Evolutionary conservation across 306 rosid genomes (phyloP), one percentile per base, ranked within the genome.

Genomic region (Pterocarpus macrocarpus): DNA sequence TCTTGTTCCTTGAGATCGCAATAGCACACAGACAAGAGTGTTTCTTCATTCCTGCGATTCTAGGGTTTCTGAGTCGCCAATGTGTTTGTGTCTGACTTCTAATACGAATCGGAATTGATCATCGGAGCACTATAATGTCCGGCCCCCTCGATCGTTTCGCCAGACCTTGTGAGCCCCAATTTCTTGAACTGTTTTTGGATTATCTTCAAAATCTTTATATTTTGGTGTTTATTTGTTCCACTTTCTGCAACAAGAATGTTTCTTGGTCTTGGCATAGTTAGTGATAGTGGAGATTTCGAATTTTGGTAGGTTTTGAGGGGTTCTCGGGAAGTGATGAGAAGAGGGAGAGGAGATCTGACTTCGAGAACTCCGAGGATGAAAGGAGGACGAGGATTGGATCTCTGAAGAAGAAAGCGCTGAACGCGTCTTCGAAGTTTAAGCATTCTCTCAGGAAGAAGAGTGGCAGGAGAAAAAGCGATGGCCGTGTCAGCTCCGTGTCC

Each of bases 331-430:
- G 92, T 62, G 99, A 95, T 35, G 99, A 93, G 89, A 91, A 85
- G 69, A 88, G 88, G 59, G 99, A 95, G 38, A 85, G 98, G 80
- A 93, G 87, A 87, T 95, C 98, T 73, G 99, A 95, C 67, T 95
- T 95, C 67, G 97, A 95, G 71, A 90, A 93, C 80, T 91, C 99
- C 1, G 98, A 95, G 88, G 99, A 95, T 79, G 99, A 95, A 65
- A 90, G 99, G 79, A 91, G 92, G 79, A 87, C 94, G 12, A 91
- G 97, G 80, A 95, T 91, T 14, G 99, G 99, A 13, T 91, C 97
- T 78, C 80, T 95, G 6, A 95, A 93, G 86, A 95, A 93, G 97
- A 95, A 95, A 74, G 99, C 99, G 0, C 72, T 95, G 17, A 93
- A 89, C 75, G 99, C 99, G 4, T 96, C 99, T 4, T 76, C 99